phyloP scores from a whole-genome alignment of 768 basidiomycete species.

The Calocybe cyanea region DNA sequence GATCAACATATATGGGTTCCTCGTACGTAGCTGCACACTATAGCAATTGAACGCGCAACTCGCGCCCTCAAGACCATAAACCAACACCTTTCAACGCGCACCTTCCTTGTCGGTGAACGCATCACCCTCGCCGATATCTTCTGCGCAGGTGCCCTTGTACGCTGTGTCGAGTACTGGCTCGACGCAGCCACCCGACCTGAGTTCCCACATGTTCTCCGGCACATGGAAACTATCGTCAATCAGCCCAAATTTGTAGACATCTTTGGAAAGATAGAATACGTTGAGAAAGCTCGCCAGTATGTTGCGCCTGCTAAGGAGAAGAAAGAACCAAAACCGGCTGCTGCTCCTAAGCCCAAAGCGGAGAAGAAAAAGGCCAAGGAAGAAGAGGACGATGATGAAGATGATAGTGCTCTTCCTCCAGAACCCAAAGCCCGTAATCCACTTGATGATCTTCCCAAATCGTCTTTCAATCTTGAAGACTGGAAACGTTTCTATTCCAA shows the following conservation, averaged over 20 bases:
- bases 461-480: slow-evolving; percentile 86
- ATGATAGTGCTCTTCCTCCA: slow-evolving; percentile 62
- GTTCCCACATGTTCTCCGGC: slow-evolving; percentile 76
- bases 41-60: slow-evolving; percentile 47
- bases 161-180: slow-evolving; percentile 50
- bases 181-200: slow-evolving; percentile 66
- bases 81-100: slow-evolving; percentile 67
- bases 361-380: slow-evolving; percentile 63
- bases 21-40: slow-evolving; percentile 50
- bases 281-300: slow-evolving; percentile 57
- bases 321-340: slow-evolving; percentile 29
- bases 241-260: slow-evolving; percentile 71
- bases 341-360: slow-evolving; percentile 48
- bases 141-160: slow-evolving; percentile 56
- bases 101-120: slow-evolving; percentile 91
- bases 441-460: slow-evolving; percentile 86
- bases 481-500: slow-evolving; percentile 99
- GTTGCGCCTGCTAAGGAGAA: not conserved
- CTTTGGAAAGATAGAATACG: slow-evolving; percentile 56
- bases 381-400: slow-evolving; percentile 71
- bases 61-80: slow-evolving; percentile 68
- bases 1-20: not conserved
- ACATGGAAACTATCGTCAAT: slow-evolving; percentile 83
- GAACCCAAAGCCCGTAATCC: slow-evolving; percentile 96
- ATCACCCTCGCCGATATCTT: slow-evolving; percentile 89